Evolutionary conservation across 169 alveolate species (phyloP).

Genomic region (Eimeria praecox): DNA sequence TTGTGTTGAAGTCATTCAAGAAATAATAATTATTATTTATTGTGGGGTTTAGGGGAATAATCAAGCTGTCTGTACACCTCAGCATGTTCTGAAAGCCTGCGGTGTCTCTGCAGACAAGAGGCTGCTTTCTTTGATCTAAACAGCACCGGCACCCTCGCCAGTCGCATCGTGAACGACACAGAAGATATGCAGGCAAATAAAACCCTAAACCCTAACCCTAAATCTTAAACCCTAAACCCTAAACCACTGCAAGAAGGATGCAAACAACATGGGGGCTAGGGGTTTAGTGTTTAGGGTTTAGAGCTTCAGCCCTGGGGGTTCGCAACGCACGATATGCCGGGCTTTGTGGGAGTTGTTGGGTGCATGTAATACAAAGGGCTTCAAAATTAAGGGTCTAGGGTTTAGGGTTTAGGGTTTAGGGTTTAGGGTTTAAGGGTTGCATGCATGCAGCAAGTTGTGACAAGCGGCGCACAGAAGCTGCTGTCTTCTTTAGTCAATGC

Average conservation of each 20-base stretch:
- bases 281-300: neutral
- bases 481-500: constrained; percentile 27
- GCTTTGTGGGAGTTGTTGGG: too few relatives aligned
- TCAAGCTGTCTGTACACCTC: neutral
- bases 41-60: neutral
- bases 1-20: neutral
- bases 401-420: too few relatives aligned
- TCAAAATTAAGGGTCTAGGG: too few relatives aligned
- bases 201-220: constrained; percentile 5
- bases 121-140: constrained; percentile 57
- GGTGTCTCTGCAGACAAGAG: constrained; percentile 62
- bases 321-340: too few relatives aligned
- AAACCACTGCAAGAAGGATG: neutral
- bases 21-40: too few relatives aligned
- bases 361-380: too few relatives aligned
- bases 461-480: constrained; percentile 60
- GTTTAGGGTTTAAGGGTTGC: neutral
- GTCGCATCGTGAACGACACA: constrained; percentile 73
- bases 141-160: constrained; percentile 59
- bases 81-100: neutral
- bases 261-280: neutral
- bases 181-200: constrained; percentile 70
- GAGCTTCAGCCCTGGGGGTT: too few relatives aligned
- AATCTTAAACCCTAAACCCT: neutral
- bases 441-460: constrained; percentile 50